Base-by-base conservation (phyloP, 2,329 filamentous ascomycete genomes). In the Arthroderma uncinatum region DNA sequence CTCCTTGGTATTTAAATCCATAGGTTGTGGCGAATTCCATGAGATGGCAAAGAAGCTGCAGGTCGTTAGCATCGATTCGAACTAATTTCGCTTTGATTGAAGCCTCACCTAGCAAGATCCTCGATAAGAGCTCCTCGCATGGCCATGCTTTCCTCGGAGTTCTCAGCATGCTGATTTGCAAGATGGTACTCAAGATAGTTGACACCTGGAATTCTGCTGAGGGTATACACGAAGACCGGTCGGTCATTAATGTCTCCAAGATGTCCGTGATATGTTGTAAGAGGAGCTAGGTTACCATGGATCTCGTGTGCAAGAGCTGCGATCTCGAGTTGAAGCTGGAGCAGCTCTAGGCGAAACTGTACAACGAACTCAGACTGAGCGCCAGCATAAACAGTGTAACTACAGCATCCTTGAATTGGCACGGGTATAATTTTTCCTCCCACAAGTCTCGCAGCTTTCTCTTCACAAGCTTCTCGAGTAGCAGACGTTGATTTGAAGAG, bases 371-470 rank as follows among this genome's bases (percentile, higher is more conserved):
- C 68, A 19, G 59, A 61, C 34, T 66, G 60, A 8, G 57, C 59
- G 2, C 73, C 68, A n/a, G 69, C 68, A 57, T 73, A 75, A 48
- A 74, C 66, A 1, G 68, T 69, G 63, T 74, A 74, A 64, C 70
- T 73, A 61, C 68, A 74, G 28, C 63, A 64, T 19, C 71, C 70
- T 63, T 74, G 68, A 12, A 73, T 63, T 14, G 60, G 53, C n/a
- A 73, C 68, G 14, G 69, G 67, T 54, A 65, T 61, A 55, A 70
- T 42, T 42, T 64, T 58, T 28, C 68, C 65, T 53, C 68, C 64
- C 58, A 66, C 58, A 58, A 70, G 67, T 16, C 68, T 58, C 25
- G 59, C 66, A 12, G 67, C 67, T 62, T 53, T 53, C 16, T 30
- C 28, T 21, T 58, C 57, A 36, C 57, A 58, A 34, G 42, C 53